Base-by-base conservation (phyloP, 2,329 filamentous ascomycete species). In the Leptographium procerum region DNA sequence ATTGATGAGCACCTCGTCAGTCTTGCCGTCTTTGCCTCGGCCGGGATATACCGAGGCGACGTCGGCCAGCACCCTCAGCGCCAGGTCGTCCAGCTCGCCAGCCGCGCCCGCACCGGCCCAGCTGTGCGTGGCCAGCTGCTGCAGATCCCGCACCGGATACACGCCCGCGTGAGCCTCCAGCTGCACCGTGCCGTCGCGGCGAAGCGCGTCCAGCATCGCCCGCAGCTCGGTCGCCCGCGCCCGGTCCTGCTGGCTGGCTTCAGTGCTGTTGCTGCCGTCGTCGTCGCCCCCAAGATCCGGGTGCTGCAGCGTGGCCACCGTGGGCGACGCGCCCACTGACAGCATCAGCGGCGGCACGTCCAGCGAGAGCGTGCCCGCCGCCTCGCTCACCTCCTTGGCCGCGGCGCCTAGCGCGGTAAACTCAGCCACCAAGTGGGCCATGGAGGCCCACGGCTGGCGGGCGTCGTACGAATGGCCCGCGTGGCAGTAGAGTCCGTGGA, bases 91-190 rank as follows among this genome's bases (percentile, higher is more conserved):
- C 62, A 77, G 6, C 54, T 56, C 40, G 40, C 7, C 28, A 19
- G 28, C 7, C 1, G 54, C 54, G n/a, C 43, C 76, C 26, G 67
- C 66, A 14, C 67, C 63, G 61, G 75, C 64, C 55, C 72, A 67
- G 4, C 87, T 84, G 65, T 86, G 82, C 0, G 88, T 89, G 1
- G 87, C 84, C 2, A 92, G 75, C 69, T 94, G 89, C 69, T 94
- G 89, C 65, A 91, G 75, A 69, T 94, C 89, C 10, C 92, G 78
- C 3, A 84, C 76, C 0, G 88, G 83, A 67, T 91, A 92, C 2
- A 89, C 86, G 33, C 87, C 88, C 0, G 88, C 87, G 68, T 91
- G 88, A 2, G 90, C 74, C 67, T 91, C 88, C 29, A 90, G 75
- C 4, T 66, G 70, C 55, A 78, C 22, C 33, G 13, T 19, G 36